A percentile compares a stretch with the other conserved stretches of the same genome.
phyloP scores from a whole-genome alignment of 2,329 filamentous ascomycete species.

The Cladophialophora bantiana region DNA sequence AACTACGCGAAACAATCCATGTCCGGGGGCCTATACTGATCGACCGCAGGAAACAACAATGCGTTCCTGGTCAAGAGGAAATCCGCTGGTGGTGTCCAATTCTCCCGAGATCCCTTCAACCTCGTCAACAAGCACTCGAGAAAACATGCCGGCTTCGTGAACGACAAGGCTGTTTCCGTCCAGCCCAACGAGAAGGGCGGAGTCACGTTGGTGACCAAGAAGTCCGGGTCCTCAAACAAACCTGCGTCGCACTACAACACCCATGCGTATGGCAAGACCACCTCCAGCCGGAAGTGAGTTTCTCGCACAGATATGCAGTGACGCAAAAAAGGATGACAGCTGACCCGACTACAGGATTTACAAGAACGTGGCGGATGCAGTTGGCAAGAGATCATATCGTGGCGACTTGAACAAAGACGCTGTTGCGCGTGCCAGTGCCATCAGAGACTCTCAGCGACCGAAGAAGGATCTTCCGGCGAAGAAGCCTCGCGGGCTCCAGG shows the following conservation, averaged over 20 bases:
- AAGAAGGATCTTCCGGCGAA: constrained; percentile 76
- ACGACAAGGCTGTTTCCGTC: constrained; percentile 91
- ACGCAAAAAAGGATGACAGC: constrained; percentile 35
- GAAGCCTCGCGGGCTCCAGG: constrained; percentile 82
- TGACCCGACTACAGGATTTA: constrained; percentile 70
- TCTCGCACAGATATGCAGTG: background rate
- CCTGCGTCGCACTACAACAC: constrained; percentile 72
- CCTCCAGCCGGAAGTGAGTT: constrained; percentile 79
- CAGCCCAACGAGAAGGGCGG: constrained; percentile 75
- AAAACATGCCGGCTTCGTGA: constrained; percentile 94
- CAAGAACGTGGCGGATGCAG: constrained; percentile 81
- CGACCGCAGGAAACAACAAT: constrained; percentile 77
- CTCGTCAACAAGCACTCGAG: constrained; percentile 87
- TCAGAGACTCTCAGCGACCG: constrained; percentile 78
- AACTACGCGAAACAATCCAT: constrained; percentile 15
- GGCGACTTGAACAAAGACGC: constrained; percentile 77
- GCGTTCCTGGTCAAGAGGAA: constrained; percentile 91
- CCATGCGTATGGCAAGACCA: constrained; percentile 73
- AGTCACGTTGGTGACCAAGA: constrained; percentile 85
- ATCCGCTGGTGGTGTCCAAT: constrained; percentile 77
- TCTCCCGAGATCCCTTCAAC: constrained; percentile 95
- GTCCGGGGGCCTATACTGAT: background rate
- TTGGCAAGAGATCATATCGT: constrained; percentile 86
- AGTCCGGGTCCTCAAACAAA: constrained; percentile 71
- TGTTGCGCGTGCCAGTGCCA: constrained; percentile 84